A percentile compares a stretch with the other conserved stretches of the same genome.
Evolutionary conservation across 2,329 filamentous ascomycete species (phyloP).

Genomic region (Verticillium alfalfae): DNA sequence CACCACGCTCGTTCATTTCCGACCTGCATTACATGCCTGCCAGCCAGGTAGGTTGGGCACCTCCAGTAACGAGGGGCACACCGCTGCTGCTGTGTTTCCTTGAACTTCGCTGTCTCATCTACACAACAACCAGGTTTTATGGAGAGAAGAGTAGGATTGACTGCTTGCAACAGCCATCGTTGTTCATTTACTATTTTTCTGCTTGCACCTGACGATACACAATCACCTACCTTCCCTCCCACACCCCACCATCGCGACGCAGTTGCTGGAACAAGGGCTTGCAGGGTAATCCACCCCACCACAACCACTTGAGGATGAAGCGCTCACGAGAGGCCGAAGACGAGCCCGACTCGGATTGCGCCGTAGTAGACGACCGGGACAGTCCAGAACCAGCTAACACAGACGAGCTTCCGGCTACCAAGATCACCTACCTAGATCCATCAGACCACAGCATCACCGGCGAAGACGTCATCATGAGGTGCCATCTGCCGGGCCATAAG

Average conservation of each 20-base stretch:
- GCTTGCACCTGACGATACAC: neutral
- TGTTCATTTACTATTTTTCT: neutral
- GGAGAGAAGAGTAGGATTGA: neutral
- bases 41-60: neutral
- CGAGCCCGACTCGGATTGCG: constrained; percentile 26
- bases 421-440: constrained; percentile 56
- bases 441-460: constrained; percentile 23
- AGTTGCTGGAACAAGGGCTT: neutral
- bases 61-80: neutral
- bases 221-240: neutral
- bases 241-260: neutral
- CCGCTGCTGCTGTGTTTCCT: neutral
- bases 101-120: neutral
- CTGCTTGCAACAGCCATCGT: neutral
- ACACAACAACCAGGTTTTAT: neutral
- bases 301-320: constrained; percentile 41
- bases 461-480: constrained; percentile 57
- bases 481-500: constrained; percentile 74
- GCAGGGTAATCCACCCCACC: constrained; percentile 5
- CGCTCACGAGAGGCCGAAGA: constrained; percentile 57
- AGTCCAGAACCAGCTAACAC: neutral
- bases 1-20: neutral
- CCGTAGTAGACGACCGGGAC: constrained; percentile 8
- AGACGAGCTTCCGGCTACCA: constrained; percentile 32
- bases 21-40: neutral